Conservation (phyloP, 1,139 yeast genomes). For the Taphrina populina region DNA sequence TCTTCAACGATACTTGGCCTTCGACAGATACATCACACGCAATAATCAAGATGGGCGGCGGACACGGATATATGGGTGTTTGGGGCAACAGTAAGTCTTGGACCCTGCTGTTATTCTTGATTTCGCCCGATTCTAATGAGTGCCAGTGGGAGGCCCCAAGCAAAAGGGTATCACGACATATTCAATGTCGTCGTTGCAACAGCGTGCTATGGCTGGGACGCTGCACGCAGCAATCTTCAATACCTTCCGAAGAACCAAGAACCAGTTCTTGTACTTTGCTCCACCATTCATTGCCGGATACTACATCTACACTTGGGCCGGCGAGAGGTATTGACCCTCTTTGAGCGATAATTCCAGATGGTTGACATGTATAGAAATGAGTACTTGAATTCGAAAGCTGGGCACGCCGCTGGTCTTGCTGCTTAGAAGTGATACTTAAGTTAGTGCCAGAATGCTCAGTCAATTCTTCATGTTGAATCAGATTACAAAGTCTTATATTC, state of each 20-base stretch:
- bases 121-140: neutral
- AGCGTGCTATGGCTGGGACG: slow-evolving; percentile 85
- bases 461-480: no score
- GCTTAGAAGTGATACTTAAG: neutral
- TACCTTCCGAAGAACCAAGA: slow-evolving; percentile 88
- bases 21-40: neutral
- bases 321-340: slow-evolving; percentile 49
- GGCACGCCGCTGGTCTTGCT: slow-evolving; percentile 27
- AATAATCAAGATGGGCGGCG: slow-evolving; percentile 21
- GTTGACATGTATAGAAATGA: slow-evolving; percentile 15
- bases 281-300: slow-evolving; percentile 79
- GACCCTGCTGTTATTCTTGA: neutral
- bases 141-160: slow-evolving; percentile 63
- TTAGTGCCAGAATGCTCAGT: no score
- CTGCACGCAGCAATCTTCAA: slow-evolving; percentile 85
- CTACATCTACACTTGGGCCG: slow-evolving; percentile 83
- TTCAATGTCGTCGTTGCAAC: slow-evolving; percentile 90
- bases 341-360: neutral
- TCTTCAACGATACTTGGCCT: no score
- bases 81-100: slow-evolving; percentile 69
- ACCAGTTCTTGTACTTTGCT: slow-evolving; percentile 74
- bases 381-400: slow-evolving; percentile 36
- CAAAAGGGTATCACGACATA: slow-evolving; percentile 82
- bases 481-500: no score
- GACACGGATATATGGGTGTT: slow-evolving; percentile 78